Evolutionary conservation across 2,329 filamentous ascomycete genomes (phyloP).

Genomic region (Penicillium sp.): DNA sequence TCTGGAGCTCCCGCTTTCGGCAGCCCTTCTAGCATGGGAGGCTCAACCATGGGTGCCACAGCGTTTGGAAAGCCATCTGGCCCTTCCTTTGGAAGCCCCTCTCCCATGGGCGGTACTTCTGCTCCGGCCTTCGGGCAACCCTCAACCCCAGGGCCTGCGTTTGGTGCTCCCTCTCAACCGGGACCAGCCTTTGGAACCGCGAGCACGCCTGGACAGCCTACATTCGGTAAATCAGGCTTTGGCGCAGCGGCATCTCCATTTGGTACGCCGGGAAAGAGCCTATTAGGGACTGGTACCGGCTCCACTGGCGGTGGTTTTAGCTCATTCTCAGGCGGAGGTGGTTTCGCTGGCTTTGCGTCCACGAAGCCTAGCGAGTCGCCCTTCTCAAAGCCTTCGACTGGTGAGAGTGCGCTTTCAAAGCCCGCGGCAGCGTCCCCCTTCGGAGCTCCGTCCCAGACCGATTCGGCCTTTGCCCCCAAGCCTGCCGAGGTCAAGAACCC

Average conservation of each 20-base stretch:
- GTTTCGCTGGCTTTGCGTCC: conserved; percentile 30
- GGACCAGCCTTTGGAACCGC: conserved; percentile 21
- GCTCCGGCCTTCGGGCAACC: conserved; percentile 31
- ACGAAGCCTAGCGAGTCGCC: conserved; percentile 19
- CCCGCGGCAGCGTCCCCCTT: conserved; percentile 18
- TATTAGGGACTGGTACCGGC: conserved; percentile 22
- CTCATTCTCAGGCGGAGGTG: conserved; percentile 28
- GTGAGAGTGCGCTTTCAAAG: conserved; percentile 19
- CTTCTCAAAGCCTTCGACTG: conserved; percentile 20
- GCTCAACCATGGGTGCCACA: conserved; percentile 24
- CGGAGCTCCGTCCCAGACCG: conserved; percentile 23
- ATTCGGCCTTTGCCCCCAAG: conserved; percentile 29
- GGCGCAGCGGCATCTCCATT: conserved; percentile 16
- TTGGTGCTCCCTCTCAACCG: conserved; percentile 32
- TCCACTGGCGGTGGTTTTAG: conserved; percentile 35
- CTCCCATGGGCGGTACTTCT: conserved; percentile 23
- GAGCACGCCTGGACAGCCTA: conserved; percentile 31
- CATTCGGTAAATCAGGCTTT: conserved; percentile 4
- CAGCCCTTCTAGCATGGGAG: conserved; percentile 20
- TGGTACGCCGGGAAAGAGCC: conserved; percentile 27
- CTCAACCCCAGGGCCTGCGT: conserved; percentile 30
- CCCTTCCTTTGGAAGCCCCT: conserved; percentile 30
- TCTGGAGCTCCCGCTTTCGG: conserved; percentile 23
- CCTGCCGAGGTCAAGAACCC: conserved; percentile 26
- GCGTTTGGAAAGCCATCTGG: conserved; percentile 30